Percentiles rank a stretch among this genome's conserved stretches.
phyloP scores from a whole-genome alignment of 176 grass and related monocot genomes.

The Avena atlantica region DNA sequence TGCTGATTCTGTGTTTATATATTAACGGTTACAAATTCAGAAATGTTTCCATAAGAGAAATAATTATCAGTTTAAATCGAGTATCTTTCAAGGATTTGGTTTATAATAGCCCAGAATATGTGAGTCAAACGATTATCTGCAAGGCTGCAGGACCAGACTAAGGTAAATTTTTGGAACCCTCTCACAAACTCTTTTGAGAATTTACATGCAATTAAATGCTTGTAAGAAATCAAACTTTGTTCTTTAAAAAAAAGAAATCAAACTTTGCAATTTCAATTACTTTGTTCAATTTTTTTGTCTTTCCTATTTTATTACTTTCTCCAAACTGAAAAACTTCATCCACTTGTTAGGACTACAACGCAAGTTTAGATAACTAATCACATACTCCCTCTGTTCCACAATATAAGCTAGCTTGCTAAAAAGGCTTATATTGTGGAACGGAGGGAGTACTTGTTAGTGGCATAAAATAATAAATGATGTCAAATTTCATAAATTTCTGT shows the following conservation, averaged over 20 bases:
- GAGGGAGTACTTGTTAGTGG: neutral
- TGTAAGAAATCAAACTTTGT: neutral
- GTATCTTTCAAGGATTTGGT: conserved; percentile 17
- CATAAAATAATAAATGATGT: neutral
- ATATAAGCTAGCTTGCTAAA: too few species aligned
- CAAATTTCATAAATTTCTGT: neutral
- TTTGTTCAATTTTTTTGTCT: neutral
- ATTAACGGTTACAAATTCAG: neutral
- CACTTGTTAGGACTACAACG: neutral
- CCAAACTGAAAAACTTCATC: neutral
- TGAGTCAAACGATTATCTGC: neutral
- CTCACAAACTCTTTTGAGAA: neutral
- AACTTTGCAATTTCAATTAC: neutral
- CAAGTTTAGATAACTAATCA: neutral
- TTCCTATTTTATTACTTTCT: conserved; percentile 2
- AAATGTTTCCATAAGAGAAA: neutral
- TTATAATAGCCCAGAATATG: neutral
- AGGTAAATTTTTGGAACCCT: conserved; percentile 3
- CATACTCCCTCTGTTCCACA: neutral
- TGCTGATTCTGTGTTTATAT: neutral
- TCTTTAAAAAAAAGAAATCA: neutral
- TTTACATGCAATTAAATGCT: neutral
- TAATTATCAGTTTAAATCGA: neutral
- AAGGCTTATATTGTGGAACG: too few species aligned
- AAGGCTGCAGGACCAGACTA: neutral